Evolutionary conservation across 2,329 filamentous ascomycete genomes (phyloP).

Genomic region (Dactylellina cionopaga): DNA sequence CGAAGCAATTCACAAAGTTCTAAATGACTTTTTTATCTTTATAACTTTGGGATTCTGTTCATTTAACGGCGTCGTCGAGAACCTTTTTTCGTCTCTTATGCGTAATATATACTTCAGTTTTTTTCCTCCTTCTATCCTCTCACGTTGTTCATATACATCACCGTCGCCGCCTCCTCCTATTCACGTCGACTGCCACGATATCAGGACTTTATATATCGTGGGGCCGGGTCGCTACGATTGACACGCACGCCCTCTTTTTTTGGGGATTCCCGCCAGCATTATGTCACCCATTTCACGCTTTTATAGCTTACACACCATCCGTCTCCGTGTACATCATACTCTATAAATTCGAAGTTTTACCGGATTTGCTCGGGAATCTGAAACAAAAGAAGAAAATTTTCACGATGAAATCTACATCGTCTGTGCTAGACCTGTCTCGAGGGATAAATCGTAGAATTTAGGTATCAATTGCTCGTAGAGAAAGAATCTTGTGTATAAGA

Average conservation of each 20-base stretch:
- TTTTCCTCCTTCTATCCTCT: constrained; percentile 11
- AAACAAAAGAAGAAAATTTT: not conserved
- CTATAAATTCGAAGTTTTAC: constrained; percentile 23
- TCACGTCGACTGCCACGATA: constrained; percentile 35
- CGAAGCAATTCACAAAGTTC: constrained; percentile 99
- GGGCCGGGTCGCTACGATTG: constrained; percentile 23
- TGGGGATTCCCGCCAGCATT: constrained; percentile 10
- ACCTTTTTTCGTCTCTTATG: constrained; percentile 31
- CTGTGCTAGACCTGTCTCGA: too few species aligned
- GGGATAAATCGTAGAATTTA: too few species aligned
- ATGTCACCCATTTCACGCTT: too few species aligned
- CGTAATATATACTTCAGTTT: constrained; percentile 48
- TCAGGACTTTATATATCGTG: constrained; percentile 17
- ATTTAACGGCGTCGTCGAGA: constrained; percentile 53
- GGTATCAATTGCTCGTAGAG: too few species aligned
- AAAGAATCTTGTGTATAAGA: too few species aligned
- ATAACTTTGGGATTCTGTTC: constrained; percentile 51
- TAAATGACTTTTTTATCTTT: constrained; percentile 66
- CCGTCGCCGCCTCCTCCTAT: not conserved
- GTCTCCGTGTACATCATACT: constrained; percentile 33
- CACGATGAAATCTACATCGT: too few species aligned
- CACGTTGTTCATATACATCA: constrained; percentile 34
- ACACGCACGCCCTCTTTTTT: not conserved
- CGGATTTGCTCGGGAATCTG: constrained; percentile 13
- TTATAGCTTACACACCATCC: constrained; percentile 10